Evolutionary conservation across 345 rosid genomes (phyloP).

Genomic region (Raphanus raphanistrum): DNA sequence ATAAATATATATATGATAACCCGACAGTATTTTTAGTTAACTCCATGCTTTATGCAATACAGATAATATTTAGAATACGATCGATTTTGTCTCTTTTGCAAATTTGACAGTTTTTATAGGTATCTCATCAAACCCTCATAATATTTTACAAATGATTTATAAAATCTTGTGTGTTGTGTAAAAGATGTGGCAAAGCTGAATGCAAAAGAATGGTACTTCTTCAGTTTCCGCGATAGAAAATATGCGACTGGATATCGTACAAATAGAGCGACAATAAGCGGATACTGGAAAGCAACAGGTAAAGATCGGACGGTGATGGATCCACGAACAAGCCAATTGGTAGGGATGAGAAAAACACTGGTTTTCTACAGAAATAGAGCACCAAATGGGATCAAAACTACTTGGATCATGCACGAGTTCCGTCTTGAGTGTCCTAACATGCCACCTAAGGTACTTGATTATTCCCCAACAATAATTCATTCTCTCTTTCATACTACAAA

Average conservation of each 20-base stretch:
- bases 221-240: constrained; percentile 90
- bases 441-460: constrained; percentile 80
- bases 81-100: not conserved
- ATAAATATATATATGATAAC: not conserved
- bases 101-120: not conserved
- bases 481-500: constrained; percentile 28
- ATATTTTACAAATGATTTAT: not conserved
- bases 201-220: constrained; percentile 95
- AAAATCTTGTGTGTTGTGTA: not conserved
- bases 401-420: constrained; percentile 99
- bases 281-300: constrained; percentile 99
- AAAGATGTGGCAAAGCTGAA: constrained; percentile 93
- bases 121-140: not conserved
- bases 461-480: constrained; percentile 3
- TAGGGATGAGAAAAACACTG: constrained; percentile 97
- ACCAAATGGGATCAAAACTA: constrained; percentile 90
- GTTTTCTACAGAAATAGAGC: constrained; percentile 91
- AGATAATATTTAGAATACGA: not conserved
- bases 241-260: constrained; percentile 92
- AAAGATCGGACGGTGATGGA: constrained; percentile 87
- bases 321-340: constrained; percentile 56
- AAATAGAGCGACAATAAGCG: constrained; percentile 77
- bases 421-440: constrained; percentile 87
- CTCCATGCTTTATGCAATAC: not conserved
- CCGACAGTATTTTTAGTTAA: not conserved